Evolutionary conservation across 495 filamentous ascomycete species (phyloP).

Genomic region (Aspergillus incahuasiensis): DNA sequence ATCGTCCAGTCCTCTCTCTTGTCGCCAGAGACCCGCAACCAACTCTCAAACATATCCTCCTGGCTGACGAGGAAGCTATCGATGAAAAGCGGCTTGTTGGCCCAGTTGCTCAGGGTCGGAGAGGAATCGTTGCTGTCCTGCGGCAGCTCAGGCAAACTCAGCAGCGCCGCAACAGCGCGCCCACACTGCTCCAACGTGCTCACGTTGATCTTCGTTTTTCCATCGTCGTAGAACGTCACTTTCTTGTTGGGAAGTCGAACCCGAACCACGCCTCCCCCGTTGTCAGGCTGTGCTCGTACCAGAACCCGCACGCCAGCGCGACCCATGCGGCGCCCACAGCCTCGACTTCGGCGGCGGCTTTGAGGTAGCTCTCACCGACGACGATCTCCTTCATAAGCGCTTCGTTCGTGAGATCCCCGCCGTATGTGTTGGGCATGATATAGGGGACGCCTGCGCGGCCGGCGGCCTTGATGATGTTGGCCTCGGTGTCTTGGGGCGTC

Average conservation of each 20-base stretch:
- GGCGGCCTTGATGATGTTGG: constrained; percentile 53
- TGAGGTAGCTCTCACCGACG: neutral
- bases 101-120: constrained; percentile 26
- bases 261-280: constrained; percentile 30
- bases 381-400: neutral
- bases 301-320: constrained; percentile 21
- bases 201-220: constrained; percentile 33
- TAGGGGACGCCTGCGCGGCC: constrained; percentile 55
- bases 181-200: constrained; percentile 45
- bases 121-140: constrained; percentile 35
- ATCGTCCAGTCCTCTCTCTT: constrained; percentile 55
- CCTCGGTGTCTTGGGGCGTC: constrained; percentile 38
- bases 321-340: neutral
- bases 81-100: constrained; percentile 41
- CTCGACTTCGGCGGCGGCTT: neutral
- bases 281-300: constrained; percentile 50
- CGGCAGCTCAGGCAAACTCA: constrained; percentile 39
- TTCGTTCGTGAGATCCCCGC: constrained; percentile 24
- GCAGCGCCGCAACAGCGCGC: constrained; percentile 37
- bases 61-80: constrained; percentile 47
- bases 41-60: constrained; percentile 47
- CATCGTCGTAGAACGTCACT: constrained; percentile 47
- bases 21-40: constrained; percentile 50
- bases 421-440: constrained; percentile 59
- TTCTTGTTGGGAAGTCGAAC: constrained; percentile 38